Conservation (phyloP, 2,329 filamentous ascomycete genomes). For the Biscogniauxia marginata region DNA sequence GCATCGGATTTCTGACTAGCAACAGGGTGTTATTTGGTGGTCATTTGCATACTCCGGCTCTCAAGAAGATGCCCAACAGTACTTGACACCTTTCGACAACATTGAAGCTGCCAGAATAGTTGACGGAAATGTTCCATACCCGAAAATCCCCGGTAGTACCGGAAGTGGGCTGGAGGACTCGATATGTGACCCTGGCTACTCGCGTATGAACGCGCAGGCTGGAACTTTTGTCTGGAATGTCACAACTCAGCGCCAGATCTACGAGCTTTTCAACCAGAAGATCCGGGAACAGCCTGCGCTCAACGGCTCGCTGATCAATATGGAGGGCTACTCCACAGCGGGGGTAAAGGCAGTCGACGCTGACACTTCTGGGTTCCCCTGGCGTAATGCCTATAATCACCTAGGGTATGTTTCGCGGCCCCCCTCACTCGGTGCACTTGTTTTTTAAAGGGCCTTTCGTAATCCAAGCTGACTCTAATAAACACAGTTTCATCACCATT, state of each 20-base stretch:
- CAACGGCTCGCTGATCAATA: constrained; percentile 2
- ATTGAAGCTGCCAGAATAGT: not conserved
- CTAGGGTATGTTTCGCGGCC: no score
- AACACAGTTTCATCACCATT: not conserved
- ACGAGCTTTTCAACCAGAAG: constrained; percentile 15
- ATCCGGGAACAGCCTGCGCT: constrained; percentile 7
- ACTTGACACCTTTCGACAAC: constrained; percentile 1
- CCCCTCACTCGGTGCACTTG: no score
- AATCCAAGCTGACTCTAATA: not conserved
- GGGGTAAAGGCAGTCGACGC: constrained; percentile 9
- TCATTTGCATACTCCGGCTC: not conserved
- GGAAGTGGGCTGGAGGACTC: no score
- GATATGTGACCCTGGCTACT: no score
- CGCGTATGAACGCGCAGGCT: no score
- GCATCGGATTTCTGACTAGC: no score
- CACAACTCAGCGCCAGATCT: constrained; percentile 21
- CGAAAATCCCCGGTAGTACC: not conserved
- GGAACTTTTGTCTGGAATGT: constrained; percentile 24
- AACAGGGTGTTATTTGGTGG: constrained; percentile 2
- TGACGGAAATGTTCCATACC: not conserved
- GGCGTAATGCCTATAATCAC: constrained; percentile 15
- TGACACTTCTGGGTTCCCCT: constrained; percentile 12
- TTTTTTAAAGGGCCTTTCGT: constrained; percentile 1
- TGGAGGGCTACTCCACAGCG: constrained; percentile 25
- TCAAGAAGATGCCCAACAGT: not conserved